Base-by-base conservation (phyloP, 164 flowering plant genomes). In the Magnolia changhungtana region DNA sequence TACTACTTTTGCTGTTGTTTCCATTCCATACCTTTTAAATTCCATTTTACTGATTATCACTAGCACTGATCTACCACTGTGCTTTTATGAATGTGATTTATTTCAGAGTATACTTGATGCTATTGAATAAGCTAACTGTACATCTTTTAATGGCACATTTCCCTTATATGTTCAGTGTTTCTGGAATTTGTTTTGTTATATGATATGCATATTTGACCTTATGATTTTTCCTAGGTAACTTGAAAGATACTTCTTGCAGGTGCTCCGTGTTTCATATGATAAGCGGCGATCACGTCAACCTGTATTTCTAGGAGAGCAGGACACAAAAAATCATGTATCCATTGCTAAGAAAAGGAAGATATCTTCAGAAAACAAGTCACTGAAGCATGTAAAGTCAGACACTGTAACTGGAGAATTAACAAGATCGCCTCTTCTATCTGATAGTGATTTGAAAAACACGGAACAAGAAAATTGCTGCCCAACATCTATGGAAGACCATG, bases 251-350 rank as follows among this genome's bases (percentile, higher is more conserved):
- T 66, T 16, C 18, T 76, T 85, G 79, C 87, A 95, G 98, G 99
- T 95, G 69, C 97, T 92, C 79, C 92, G 91, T 76, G 86, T 87
- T 51, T 90, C 86, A 79, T 76, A 87, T 82, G 93, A 88, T 80
- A 92, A 82, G 82, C 79, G 84, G 72, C 86, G 73, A 20, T 81
- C 82, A 27, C 83, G 86, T 55, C 84, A 83, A 73, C 76, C 79
- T 29, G 78, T 84, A 80, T 78, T 78, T 77, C 76, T 72, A 29
- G 81, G 80, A 75, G 81, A 73, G 49, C 74, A 74, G 29, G 84
- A 75, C 50, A 78, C 80, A 69, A 80, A 73, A 27, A 75, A 72
- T 59, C 73, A 27, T 51, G 49, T 27, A 66, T 82, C 83, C 74
- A 72, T 80, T 73, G 75, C 83, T 75, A 82, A 79, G 29, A 90